Evolutionary conservation across 805 yeast genomes (phyloP).

Genomic region (Lipomyces yamadae): DNA sequence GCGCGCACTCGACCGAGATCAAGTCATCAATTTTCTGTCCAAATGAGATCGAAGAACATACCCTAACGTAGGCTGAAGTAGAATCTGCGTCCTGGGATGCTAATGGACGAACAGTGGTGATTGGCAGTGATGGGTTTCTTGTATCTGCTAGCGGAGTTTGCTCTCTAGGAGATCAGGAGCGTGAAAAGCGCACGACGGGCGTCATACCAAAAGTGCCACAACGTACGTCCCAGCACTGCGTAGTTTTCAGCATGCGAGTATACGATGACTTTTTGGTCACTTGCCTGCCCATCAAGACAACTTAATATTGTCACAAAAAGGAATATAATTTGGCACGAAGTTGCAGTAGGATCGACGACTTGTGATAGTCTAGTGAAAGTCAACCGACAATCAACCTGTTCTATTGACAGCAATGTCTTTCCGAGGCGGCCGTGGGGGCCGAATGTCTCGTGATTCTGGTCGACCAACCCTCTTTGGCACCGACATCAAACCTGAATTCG

Average conservation of each 20-base stretch:
- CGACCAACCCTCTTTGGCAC: slow-evolving; percentile 28
- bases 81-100: neutral
- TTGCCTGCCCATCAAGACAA: no score
- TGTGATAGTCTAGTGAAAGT: neutral
- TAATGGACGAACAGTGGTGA: neutral
- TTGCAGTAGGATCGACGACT: no score
- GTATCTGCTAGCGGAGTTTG: neutral
- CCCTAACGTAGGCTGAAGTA: neutral
- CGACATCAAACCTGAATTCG: slow-evolving; percentile 34
- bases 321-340: no score
- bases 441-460: slow-evolving; percentile 20
- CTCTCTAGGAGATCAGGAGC: neutral
- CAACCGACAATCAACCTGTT: neutral
- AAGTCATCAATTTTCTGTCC: neutral
- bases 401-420: slow-evolving; percentile 23
- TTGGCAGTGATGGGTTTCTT: neutral
- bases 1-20: neutral
- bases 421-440: slow-evolving; percentile 35
- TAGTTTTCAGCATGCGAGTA: neutral
- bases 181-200: neutral
- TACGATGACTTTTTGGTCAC: neutral
- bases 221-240: neutral
- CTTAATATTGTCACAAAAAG: no score
- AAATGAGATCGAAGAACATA: neutral
- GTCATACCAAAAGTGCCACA: neutral